Evolutionary conservation across 2,329 filamentous ascomycete genomes (phyloP).

Genomic region (Trichoderma pleuroti): DNA sequence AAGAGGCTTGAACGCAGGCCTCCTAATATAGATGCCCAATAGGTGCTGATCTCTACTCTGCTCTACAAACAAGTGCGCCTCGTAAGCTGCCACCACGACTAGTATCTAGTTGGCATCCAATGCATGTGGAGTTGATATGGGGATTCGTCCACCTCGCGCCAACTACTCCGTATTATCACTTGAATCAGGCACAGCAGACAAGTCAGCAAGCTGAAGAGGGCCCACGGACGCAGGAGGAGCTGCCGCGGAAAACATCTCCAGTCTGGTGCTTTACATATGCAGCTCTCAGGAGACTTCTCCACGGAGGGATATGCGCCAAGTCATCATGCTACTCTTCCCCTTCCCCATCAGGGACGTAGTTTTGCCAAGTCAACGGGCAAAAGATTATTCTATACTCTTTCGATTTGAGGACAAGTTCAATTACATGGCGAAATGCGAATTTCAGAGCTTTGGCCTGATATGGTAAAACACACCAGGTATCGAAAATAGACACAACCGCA

Average conservation of each 20-base stretch:
- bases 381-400: background rate
- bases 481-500: background rate
- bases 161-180: background rate
- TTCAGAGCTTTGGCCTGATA: background rate
- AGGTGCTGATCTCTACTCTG: background rate
- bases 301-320: background rate
- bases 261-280: background rate
- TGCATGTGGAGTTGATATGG: background rate
- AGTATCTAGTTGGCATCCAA: background rate
- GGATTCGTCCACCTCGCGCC: background rate
- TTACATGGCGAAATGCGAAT: background rate
- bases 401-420: background rate
- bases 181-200: background rate
- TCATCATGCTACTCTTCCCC: background rate
- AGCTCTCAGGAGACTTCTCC: background rate
- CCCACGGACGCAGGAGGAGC: background rate
- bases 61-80: background rate
- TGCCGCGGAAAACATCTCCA: background rate
- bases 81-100: background rate
- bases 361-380: background rate
- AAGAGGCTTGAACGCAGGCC: background rate
- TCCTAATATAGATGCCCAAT: background rate
- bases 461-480: background rate
- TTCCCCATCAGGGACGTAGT: background rate
- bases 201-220: background rate